Evolutionary conservation across 2,329 filamentous ascomycete genomes (phyloP), one percentile per base, ranked within the genome.

Genomic region (Epichloe aotearoae): DNA sequence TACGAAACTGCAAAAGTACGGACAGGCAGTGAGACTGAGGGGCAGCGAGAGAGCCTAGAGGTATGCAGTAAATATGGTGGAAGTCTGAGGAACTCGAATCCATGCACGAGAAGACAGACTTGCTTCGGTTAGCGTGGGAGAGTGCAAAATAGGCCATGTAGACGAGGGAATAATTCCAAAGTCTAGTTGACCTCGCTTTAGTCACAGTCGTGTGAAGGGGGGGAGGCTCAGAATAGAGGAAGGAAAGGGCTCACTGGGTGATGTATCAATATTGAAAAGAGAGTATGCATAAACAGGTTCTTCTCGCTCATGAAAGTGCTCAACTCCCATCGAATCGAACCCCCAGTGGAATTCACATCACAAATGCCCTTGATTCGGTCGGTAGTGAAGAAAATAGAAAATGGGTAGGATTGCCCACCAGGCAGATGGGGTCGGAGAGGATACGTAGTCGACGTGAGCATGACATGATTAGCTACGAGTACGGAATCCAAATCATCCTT

Each of bases 1-100:
- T 66, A 98, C 93, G 52, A 98, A 98, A 77, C 75, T 98, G 59
- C 93, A 98, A 73, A 98, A 98, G 77, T 98, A 98, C 68, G 93
- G 93, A 43, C 93, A 98, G 71, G 86, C 93, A 2, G 93, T 98
- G 57, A 81, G 93, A 64, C 75, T 98, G 70, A 82, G 93, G 62
- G 93, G 93, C 40, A 97, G 91, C 65, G 93, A 98, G 76, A 81
- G 93, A 61, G 88, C 88, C 61, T 95, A 75, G 61, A 19, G 37
- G 23, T 2, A 6, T 19, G 12, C 12, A 20, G 19, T 20, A 39
- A 12, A 47, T 33, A 7, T 8, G 51, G 17, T 4, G 33, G n/a
- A 40, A 11, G 23, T 19, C 10, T 11, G 14, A 19, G 15, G 37
- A 19, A 17, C 3, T 5, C 14, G 17, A 11, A 40, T 30, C 36